Percentiles rank a stretch among this genome's conserved stretches.
These are phyloP conservation scores for Trichoderma hamatum DNA, from an alignment of 2,329 filamentous ascomycete species.

Conservation along the genomic window DNA sequence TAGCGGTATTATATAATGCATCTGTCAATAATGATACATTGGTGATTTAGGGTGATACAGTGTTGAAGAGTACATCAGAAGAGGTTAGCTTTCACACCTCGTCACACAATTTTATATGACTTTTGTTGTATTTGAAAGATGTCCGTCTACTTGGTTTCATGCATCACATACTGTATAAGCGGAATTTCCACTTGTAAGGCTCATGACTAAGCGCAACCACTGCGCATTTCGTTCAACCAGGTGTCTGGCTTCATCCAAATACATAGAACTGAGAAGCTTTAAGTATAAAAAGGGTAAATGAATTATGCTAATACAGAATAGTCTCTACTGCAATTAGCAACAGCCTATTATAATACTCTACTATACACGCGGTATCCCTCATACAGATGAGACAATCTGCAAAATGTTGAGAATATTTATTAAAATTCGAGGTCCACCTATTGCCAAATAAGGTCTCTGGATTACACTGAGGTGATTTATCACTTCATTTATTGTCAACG, in stretches of 20 bases:
- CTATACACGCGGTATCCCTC: neutral
- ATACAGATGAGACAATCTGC: neutral
- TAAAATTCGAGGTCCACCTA: neutral
- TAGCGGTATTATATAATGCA: neutral
- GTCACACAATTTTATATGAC: neutral
- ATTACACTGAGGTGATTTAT: neutral
- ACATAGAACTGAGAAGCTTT: neutral
- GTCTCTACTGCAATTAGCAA: neutral
- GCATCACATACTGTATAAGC: neutral
- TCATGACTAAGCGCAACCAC: neutral
- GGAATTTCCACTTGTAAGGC: neutral
- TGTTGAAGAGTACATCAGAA: neutral
- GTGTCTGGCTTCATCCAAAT: neutral
- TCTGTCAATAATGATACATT: neutral
- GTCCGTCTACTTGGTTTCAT: neutral
- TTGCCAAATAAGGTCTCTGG: neutral
- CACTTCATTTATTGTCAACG: neutral
- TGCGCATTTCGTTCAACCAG: neutral
- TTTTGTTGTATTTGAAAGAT: neutral
- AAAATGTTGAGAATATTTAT: neutral
- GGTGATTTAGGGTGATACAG: neutral
- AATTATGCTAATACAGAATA: neutral
- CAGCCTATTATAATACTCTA: neutral
- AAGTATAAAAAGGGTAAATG: neutral
- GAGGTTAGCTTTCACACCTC: neutral